Conservation (phyloP, 1,284 basidiomycete genomes). For the Heterobasidion parviporum region DNA sequence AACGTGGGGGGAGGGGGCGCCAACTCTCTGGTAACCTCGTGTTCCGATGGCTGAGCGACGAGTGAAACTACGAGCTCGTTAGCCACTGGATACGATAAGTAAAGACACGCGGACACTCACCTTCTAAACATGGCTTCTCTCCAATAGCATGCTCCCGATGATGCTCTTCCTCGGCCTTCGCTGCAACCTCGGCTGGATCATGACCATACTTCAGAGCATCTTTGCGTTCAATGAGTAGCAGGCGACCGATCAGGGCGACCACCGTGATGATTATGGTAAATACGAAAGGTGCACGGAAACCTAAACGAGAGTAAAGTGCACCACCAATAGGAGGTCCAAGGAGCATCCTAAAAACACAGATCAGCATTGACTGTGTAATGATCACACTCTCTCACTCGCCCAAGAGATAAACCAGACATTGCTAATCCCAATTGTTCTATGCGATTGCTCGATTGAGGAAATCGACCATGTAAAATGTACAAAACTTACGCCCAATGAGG, state of each 20-base stretch:
- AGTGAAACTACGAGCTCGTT: not conserved
- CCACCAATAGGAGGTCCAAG: slow-evolving; percentile 68
- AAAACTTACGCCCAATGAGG: slow-evolving; percentile 47
- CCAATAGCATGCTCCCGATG: not conserved
- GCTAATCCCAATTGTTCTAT: slow-evolving; percentile 67
- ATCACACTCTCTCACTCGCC: slow-evolving; percentile 26
- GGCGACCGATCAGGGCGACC: slow-evolving; percentile 54
- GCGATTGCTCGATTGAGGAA: not conserved
- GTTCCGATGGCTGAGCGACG: not conserved
- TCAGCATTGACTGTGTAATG: not conserved
- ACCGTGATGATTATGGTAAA: slow-evolving; percentile 54
- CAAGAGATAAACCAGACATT: slow-evolving; percentile 61
- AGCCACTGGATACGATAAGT: not conserved
- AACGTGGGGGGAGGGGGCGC: too few relatives aligned
- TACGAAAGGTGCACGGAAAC: slow-evolving; percentile 69
- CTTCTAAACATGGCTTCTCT: not conserved
- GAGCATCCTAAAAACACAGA: slow-evolving; percentile 27
- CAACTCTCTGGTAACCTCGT: not conserved
- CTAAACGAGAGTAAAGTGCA: slow-evolving; percentile 55
- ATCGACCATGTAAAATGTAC: not conserved
- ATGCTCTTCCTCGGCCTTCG: not conserved
- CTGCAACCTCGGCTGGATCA: slow-evolving; percentile 29
- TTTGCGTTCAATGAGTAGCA: slow-evolving; percentile 57
- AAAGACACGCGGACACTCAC: not conserved
- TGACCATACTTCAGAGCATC: slow-evolving; percentile 46